Percentiles rank a stretch among this genome's conserved stretches.
These are phyloP conservation scores for Schwanniomyces polymorphus DNA, from an alignment of 805 yeast genomes.

Conservation along the genomic window DNA sequence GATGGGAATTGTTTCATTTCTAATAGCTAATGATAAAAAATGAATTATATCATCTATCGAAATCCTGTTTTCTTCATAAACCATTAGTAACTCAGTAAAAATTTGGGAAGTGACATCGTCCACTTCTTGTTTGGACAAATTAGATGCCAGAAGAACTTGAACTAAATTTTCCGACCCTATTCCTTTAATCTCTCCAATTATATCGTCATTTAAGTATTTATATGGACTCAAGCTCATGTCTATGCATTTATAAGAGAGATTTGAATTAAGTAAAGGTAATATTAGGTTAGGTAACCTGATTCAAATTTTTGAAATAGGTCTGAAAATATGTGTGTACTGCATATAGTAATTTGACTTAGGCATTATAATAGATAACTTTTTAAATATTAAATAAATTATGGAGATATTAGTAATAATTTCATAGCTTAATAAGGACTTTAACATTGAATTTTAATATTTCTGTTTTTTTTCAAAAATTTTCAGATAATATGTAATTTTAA, in stretches of 20 bases:
- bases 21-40: slow-evolving; percentile 27
- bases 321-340: background rate
- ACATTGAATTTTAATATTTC: too few species aligned
- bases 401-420: too few species aligned
- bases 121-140: slow-evolving; percentile 13
- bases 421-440: too few species aligned
- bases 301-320: background rate
- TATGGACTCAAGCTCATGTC: slow-evolving; percentile 10
- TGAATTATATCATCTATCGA: slow-evolving; percentile 13
- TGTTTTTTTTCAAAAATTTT: too few species aligned
- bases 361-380: too few species aligned
- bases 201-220: slow-evolving; percentile 28
- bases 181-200: slow-evolving; percentile 29
- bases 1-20: slow-evolving; percentile 29
- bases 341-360: background rate
- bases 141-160: slow-evolving; percentile 27
- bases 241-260: background rate
- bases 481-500: too few species aligned
- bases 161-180: slow-evolving; percentile 32
- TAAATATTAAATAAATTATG: too few species aligned
- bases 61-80: slow-evolving; percentile 19
- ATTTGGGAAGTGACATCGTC: slow-evolving; percentile 21
- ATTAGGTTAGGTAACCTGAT: background rate
- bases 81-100: slow-evolving; percentile 34
- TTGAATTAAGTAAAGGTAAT: background rate